Evolutionary conservation across 129 eudicot species (phyloP), one percentile per base, ranked within the genome.

Genomic region (Pseudognaphalium luteoalbum): DNA sequence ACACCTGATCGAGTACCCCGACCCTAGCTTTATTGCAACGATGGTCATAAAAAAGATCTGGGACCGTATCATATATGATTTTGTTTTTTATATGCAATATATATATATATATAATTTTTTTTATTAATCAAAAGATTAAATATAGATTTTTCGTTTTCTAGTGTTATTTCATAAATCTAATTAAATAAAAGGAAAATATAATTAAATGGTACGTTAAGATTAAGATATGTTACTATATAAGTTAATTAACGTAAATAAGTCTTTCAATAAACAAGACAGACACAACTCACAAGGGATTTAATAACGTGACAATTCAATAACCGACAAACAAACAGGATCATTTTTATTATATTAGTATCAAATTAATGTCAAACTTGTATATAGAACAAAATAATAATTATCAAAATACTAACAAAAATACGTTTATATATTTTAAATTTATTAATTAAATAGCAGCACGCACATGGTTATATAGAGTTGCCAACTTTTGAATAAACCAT

Each of bases 391-490:
- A 35, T 35, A 35, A 35, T 7, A 6, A 35, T 35, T 35, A 35
- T 6, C 9, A 35, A 35, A 35, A 35, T 35, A 35, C 41, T 35
- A 35, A 61, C 11, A 22, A 57, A 58, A 28, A 8, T 58, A 28
- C 15, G 4, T 7, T 20, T 20, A 2, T 11, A 34, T 14, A n/a
- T 66, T 32, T 0, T 5, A 7, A 16, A 15, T 5, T n/a, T 17
- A 34, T 66, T 4, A 62, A 20, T 20, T 32, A 9, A 66, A 66
- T 20, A 66, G 1, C 51, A 66, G 1, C 29, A 37, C 9, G 52
- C 52, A 66, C 71, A 66, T 66, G 51, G 71, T 17, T 19, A 35
- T 66, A 66, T 66, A 15, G 42, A 70, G 60, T 70, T 47, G 60
- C 41, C 35, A 71, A 71, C 4, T 14, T 30, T 52, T 71, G n/a